Evolutionary conservation across 148 eudicot genomes (phyloP).

Genomic region (Camellia lanceoleosa): DNA sequence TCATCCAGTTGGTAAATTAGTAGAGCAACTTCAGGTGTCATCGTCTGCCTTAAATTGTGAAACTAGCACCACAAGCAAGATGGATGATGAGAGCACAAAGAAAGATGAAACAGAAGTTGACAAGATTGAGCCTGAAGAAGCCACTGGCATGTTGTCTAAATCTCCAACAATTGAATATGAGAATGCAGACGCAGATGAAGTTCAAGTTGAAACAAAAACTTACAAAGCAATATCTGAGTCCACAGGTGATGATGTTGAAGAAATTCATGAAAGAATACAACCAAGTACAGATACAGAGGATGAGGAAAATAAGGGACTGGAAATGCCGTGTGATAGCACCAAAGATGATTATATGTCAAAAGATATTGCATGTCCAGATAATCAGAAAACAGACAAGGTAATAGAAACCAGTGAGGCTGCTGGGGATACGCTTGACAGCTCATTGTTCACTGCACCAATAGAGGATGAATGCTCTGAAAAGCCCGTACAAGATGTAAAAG

Average conservation of each 20-base stretch:
- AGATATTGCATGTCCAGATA: not conserved
- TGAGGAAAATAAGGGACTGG: not conserved
- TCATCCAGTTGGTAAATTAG: not conserved
- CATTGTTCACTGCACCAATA: not conserved
- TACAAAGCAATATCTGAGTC: not conserved
- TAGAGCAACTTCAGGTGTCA: constrained; percentile 4
- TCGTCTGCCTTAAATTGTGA: constrained; percentile 2
- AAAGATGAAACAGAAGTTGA: constrained; percentile 2
- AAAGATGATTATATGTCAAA: not conserved
- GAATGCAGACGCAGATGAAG: too few species aligned
- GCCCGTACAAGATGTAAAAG: not conserved
- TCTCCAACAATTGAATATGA: not conserved
- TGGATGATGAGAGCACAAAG: constrained; percentile 1
- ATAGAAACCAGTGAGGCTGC: not conserved
- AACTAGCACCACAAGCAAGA: not conserved
- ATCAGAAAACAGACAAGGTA: constrained; percentile 10
- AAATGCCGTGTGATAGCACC: not conserved
- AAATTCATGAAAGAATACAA: not conserved
- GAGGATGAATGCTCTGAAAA: constrained; percentile 1
- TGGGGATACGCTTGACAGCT: not conserved
- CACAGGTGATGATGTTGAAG: not conserved
- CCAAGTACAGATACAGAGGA: constrained; percentile 5
- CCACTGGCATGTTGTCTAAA: not conserved
- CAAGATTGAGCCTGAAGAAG: not conserved
- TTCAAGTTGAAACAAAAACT: too few species aligned